phyloP scores from a whole-genome alignment of 306 rosid species.

The Rosa chinensis region DNA sequence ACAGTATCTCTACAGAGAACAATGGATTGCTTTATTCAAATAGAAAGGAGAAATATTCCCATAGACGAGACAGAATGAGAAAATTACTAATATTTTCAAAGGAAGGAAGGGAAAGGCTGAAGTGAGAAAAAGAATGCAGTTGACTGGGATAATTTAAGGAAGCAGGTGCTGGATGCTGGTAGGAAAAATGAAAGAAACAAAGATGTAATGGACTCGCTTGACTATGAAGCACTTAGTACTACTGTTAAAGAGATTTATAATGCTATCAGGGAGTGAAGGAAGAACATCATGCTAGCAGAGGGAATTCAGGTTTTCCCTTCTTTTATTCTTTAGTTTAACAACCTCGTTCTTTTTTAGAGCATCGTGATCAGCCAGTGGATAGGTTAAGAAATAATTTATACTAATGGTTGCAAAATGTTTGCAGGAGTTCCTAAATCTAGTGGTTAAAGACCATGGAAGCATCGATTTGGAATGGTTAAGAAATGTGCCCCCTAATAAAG shows the following conservation, averaged over 20 bases:
- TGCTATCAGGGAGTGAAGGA: slow-evolving; percentile 73
- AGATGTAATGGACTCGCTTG: slow-evolving; percentile 75
- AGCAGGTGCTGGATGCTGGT: slow-evolving; percentile 47
- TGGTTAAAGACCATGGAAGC: slow-evolving; percentile 81
- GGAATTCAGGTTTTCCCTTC: slow-evolving; percentile 60
- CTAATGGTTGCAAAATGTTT: slow-evolving; percentile 21
- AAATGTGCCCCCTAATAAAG: slow-evolving; percentile 80
- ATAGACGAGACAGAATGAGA: background rate
- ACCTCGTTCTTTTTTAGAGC: background rate
- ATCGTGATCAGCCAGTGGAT: background rate
- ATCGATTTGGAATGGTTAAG: slow-evolving; percentile 92
- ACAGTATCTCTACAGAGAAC: slow-evolving; percentile 30
- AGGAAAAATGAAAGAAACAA: slow-evolving; percentile 41
- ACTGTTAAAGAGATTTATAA: slow-evolving; percentile 55
- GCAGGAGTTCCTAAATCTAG: slow-evolving; percentile 77
- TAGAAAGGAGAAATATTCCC: slow-evolving; percentile 30
- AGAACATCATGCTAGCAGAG: slow-evolving; percentile 89
- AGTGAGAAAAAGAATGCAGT: slow-evolving; percentile 36
- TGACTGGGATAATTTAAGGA: slow-evolving; percentile 82
- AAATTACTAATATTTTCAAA: slow-evolving; percentile 43
- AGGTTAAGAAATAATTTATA: background rate
- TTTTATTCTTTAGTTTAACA: slow-evolving; percentile 2
- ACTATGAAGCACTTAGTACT: slow-evolving; percentile 77
- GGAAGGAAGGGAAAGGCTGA: slow-evolving; percentile 43
- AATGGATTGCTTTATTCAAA: slow-evolving; percentile 29